Base-by-base conservation (phyloP, 768 basidiomycete species). In the Leccinum arenicola region DNA sequence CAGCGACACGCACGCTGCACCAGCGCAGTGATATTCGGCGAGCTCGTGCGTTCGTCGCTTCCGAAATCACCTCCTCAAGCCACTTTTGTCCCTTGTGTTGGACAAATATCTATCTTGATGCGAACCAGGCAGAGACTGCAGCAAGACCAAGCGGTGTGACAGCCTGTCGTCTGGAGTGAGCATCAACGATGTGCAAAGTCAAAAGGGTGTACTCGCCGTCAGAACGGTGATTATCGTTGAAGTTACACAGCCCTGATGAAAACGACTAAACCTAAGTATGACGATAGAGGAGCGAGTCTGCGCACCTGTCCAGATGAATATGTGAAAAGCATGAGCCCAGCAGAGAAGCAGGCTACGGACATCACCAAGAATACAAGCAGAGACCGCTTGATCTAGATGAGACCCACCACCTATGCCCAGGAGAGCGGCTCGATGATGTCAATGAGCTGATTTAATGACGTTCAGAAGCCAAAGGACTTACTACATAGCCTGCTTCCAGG, bases 311-410 rank as follows among this genome's bases (percentile, higher is more conserved):
- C 62, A 19, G 90, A 89, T 3, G 90, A 84, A 68, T 91, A 92
- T 14, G 88, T 80, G 67, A 92, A 92, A 48, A 87, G 82, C 66
- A 87, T 85, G 19, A 92, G 78, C 14, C 90, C 90, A 45, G 88
- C 80, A 1, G 88, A 91, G 73, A 93, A 93, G 72, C 87, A 88
- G 43, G 88, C 88, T 49, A 92, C 89, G 55, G 91, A 89, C 70
- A 92, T 79, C 59, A 92, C 89, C 50, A 92, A 82, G 75, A 92
- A 91, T 61, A 91, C 87, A 35, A 93, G 78, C 14, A 91, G 90
- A 6, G 89, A 89, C 36, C 89, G 79, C 69, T 91, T 92, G 75
- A 92, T 92, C 90, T 89, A 93, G 64, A 92, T 91, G 45, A 82
- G 69, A 83, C 80, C 81, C 81, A 82, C 81, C 81, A 82, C 61